Evolutionary conservation across 2,329 filamentous ascomycete genomes (phyloP), one percentile per base, ranked within the genome.

Genomic region (Aspergillus persii): DNA sequence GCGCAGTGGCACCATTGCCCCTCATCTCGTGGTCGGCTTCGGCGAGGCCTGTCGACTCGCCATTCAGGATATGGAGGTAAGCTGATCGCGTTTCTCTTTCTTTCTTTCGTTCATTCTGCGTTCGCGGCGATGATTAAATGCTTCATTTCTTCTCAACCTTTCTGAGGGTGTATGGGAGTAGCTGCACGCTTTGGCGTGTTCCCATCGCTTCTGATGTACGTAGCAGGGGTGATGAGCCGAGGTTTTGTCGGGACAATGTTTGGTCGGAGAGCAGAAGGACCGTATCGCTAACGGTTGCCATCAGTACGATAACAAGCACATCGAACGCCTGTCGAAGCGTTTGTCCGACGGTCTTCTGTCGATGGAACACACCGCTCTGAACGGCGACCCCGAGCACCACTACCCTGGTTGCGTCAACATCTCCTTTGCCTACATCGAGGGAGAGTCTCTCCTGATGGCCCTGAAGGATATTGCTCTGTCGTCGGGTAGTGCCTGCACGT

Each of bases 381-480:
- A 99, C 71, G 95, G 95, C 53, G 92, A 95, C 68, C 83, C 88
- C 2, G 78, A 89, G 4, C 84, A 86, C 54, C 96, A 96, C 76
- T 99, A 99, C 74, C 92, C 95, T 2, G 95, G 95, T 63, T 99
- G 95, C 69, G 94, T 99, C 62, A 99, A 99, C 76, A 90, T 99
- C 9, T 99, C 95, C 0, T 99, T 99, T 72, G 94, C 95, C 36
- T 99, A 99, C 71, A 92, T 99, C 4, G 95, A 99, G 78, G 95
- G 95, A 66, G 95, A 99, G 78, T 98, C 95, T 2, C 88, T 99
- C 1, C 84, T 99, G 63, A 99, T 99, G 95, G 95, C 95, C 0
- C 81, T 99, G 50, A 99, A 99, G 79, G 95, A 99, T 68, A 97
- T 99, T 76, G 95, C 95, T 0, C 81, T 99, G 39, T 98, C 94